These are phyloP conservation scores for Salix arbutifolia DNA, from an alignment of 345 rosid species.

Conservation along the genomic window DNA sequence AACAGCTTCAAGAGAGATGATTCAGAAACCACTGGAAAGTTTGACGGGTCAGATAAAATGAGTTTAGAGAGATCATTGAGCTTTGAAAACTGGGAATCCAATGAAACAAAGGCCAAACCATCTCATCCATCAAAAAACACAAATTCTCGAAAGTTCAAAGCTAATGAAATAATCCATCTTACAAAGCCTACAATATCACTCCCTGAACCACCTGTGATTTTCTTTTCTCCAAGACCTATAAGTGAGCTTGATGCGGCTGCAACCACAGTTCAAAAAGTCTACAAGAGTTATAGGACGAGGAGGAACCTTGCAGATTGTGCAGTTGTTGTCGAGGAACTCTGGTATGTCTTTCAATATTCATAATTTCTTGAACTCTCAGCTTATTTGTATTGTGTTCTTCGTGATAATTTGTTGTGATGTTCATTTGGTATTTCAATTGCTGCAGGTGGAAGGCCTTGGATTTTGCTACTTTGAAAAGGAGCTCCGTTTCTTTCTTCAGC, in stretches of 20 bases:
- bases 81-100: constrained; percentile 35
- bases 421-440: not conserved
- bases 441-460: constrained; percentile 69
- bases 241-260: constrained; percentile 68
- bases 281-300: constrained; percentile 47
- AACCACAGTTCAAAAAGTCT: constrained; percentile 42
- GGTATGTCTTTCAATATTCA: constrained; percentile 38
- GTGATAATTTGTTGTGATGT: not conserved
- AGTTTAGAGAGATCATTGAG: constrained; percentile 35
- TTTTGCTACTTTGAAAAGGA: constrained; percentile 44
- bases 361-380: not conserved
- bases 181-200: constrained; percentile 40
- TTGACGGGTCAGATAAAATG: not conserved
- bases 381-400: not conserved
- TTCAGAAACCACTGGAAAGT: constrained; percentile 17
- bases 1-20: constrained; percentile 35
- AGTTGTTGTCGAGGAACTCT: constrained; percentile 65
- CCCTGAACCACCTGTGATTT: constrained; percentile 36
- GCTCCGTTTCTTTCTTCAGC: constrained; percentile 53
- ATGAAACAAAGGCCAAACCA: constrained; percentile 11
- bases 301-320: constrained; percentile 72
- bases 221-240: constrained; percentile 54
- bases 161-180: constrained; percentile 26
- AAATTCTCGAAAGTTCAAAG: constrained; percentile 15
- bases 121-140: constrained; percentile 2